Evolutionary conservation across 441 rosid species (phyloP), one percentile per base, ranked within the genome.

Genomic region (Populus trichocarpa): DNA sequence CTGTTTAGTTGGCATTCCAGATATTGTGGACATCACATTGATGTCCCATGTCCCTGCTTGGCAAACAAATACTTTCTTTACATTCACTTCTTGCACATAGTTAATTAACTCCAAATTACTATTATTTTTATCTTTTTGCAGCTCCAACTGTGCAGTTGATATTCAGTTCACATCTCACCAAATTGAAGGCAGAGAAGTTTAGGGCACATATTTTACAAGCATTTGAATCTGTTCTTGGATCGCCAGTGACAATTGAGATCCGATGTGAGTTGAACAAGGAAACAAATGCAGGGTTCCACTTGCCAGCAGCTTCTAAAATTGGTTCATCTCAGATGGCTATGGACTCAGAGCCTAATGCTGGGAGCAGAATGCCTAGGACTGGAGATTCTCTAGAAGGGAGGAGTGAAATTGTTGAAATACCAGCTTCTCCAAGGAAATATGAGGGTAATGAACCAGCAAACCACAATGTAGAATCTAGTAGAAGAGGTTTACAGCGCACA

Each of bases 81-180:
- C 68, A 25, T 65, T 65, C 18, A 65, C 32, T 30, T 30, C 32
- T 65, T 25, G 30, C 7, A 22, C 16, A 26, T 65, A 26, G 59
- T 35, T 33, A 73, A 61, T 63, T 57, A 36, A 30, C 20, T 63
- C 20, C 76, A 61, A 22, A 16, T 42, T 10, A 50, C 70, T 82
- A 28, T 28, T 28, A 0, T 30, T 30, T 30, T 33, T 53, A 82
- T 68, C 42, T 75, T 80, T 78, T 69, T 78, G 76, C 97, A 97
- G 99, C 99, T 83, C 97, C 98, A 76, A 96, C 95, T 8, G 96
- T 87, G 76, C 97, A 91, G 79, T 80, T 97, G 85, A 83, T 87
- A 79, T 93, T 97, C 87, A 89, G 96, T 80, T 97, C 99, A 3
- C 86, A 81, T 35, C 72, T 83, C 73, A 83, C 90, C 3, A 91